A percentile compares a stretch with the other conserved stretches of the same genome.
Conservation (phyloP, 805 yeast species). For the Saturnispora serradocipensis region DNA sequence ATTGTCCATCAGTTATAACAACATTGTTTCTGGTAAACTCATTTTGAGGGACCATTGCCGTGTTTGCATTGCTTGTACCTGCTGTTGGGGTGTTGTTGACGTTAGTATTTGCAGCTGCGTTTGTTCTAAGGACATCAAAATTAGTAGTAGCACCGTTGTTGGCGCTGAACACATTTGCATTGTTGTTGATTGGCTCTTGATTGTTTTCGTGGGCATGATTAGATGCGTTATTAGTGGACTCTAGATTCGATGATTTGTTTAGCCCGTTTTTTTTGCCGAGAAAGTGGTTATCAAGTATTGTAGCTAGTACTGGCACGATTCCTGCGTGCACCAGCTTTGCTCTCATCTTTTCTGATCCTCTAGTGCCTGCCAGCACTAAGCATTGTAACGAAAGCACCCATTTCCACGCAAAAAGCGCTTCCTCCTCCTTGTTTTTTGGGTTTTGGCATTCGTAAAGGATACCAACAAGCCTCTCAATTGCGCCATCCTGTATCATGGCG, state of each 20-base stretch:
- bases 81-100: background rate
- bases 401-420: constrained; percentile 77
- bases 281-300: constrained; percentile 82
- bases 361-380: constrained; percentile 79
- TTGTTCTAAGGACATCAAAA: background rate
- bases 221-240: background rate
- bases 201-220: background rate
- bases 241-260: background rate
- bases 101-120: background rate
- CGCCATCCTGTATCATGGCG: constrained; percentile 83
- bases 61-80: background rate
- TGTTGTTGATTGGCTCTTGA: background rate
- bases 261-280: constrained; percentile 20
- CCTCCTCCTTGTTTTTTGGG: constrained; percentile 27
- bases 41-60: background rate
- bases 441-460: constrained; percentile 72
- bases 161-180: background rate
- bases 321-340: constrained; percentile 88
- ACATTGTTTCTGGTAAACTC: background rate
- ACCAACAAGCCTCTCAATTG: constrained; percentile 77
- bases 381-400: constrained; percentile 96
- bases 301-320: constrained; percentile 80
- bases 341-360: constrained; percentile 83
- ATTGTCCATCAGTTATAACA: background rate
- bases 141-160: background rate